These are phyloP conservation scores for Lagenaria siceraria DNA, from an alignment of 306 rosid genomes.

Conservation along the genomic window DNA sequence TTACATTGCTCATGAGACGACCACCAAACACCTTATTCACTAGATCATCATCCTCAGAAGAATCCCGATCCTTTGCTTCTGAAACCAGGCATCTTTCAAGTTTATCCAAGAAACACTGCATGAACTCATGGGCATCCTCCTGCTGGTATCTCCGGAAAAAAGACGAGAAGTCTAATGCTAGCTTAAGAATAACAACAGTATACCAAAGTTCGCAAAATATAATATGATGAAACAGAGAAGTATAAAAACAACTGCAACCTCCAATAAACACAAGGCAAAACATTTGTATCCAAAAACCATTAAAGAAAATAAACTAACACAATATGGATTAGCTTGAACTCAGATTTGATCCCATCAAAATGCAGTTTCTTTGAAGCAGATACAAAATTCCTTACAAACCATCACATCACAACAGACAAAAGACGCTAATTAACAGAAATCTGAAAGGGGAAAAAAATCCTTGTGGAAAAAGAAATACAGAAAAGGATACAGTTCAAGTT, in stretches of 20 bases:
- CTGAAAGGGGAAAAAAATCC: background rate
- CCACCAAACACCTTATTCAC: conserved; percentile 76
- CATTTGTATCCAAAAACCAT: background rate
- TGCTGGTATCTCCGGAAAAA: conserved; percentile 52
- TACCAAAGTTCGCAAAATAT: background rate
- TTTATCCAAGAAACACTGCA: conserved; percentile 74
- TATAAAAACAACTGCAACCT: background rate
- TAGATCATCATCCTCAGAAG: conserved; percentile 28
- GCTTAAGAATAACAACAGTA: conserved; percentile 39
- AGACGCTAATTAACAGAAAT: background rate
- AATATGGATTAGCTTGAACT: background rate
- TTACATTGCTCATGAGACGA: conserved; percentile 61
- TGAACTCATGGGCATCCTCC: conserved; percentile 92
- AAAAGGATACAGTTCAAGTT: conserved; percentile 75
- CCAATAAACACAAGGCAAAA: background rate
- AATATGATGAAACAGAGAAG: background rate
- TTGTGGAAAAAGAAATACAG: background rate
- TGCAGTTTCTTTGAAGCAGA: background rate
- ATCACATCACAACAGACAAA: background rate
- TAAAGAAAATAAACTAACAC: background rate
- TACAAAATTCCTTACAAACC: background rate
- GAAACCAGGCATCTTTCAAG: conserved; percentile 37
- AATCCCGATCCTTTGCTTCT: conserved; percentile 12
- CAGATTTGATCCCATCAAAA: background rate
- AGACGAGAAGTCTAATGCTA: conserved; percentile 46